Conservation (phyloP, 1,139 yeast genomes). For the Geotrichum restrictum region DNA sequence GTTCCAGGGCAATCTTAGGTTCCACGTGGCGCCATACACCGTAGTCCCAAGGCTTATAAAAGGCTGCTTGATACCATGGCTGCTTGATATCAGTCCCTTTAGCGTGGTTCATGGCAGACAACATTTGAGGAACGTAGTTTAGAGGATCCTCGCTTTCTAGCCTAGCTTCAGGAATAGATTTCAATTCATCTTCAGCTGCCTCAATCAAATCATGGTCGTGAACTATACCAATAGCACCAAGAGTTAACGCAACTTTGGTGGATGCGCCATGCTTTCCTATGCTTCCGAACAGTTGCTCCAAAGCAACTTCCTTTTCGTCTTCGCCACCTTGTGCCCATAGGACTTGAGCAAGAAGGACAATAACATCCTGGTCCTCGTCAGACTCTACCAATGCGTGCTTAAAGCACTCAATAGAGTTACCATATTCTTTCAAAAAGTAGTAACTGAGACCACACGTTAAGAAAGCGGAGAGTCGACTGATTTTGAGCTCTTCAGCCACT, state of each 20-base stretch:
- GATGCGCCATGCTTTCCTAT: conserved; percentile 59
- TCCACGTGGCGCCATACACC: conserved; percentile 65
- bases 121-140: conserved; percentile 45
- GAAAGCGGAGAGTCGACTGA: conserved; percentile 51
- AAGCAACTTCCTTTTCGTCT: conserved; percentile 76
- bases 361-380: conserved; percentile 57
- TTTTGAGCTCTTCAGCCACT: conserved; percentile 25
- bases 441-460: conserved; percentile 66
- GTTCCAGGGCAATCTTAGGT: conserved; percentile 50
- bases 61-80: conserved; percentile 67
- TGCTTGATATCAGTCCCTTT: conserved; percentile 24
- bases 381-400: conserved; percentile 55
- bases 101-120: conserved; percentile 43
- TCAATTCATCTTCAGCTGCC: conserved; percentile 66
- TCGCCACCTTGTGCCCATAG: conserved; percentile 67
- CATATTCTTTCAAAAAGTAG: conserved; percentile 61
- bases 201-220: conserved; percentile 58
- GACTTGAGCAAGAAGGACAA: conserved; percentile 71
- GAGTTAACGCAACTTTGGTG: conserved; percentile 59
- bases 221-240: conserved; percentile 75
- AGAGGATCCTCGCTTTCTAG: conserved; percentile 52
- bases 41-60: conserved; percentile 67
- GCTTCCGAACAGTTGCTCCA: conserved; percentile 48
- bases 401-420: conserved; percentile 63
- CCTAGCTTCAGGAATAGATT: conserved; percentile 47